Percentiles rank a stretch among this genome's conserved stretches.
phyloP scores from a whole-genome alignment of 192 early-diverging fungal species.

The Coemansia sp. region DNA sequence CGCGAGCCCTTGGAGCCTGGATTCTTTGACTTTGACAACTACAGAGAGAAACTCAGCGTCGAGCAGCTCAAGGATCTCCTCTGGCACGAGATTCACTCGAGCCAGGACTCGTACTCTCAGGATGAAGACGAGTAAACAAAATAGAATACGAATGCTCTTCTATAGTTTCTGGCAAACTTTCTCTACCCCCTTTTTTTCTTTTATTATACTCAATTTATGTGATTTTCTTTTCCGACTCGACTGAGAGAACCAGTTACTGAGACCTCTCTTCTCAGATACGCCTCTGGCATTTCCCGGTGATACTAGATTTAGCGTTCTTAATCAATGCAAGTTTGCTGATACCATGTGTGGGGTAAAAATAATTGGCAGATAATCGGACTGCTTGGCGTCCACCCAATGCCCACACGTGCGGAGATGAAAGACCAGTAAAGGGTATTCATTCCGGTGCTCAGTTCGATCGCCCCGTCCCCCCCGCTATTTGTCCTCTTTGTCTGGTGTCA shows the following conservation, averaged over 20 bases:
- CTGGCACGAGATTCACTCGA: slow-evolving; percentile 47
- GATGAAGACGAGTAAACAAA: slow-evolving; percentile 17
- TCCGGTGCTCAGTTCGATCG: neutral
- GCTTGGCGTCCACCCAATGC: neutral
- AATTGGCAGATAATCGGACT: neutral
- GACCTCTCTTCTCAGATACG: neutral
- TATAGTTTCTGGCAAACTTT: neutral
- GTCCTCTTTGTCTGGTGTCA: neutral
- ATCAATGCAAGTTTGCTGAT: neutral
- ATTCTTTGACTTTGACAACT: slow-evolving; percentile 87
- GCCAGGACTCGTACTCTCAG: slow-evolving; percentile 27
- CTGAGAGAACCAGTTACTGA: neutral
- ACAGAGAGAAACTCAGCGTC: slow-evolving; percentile 76
- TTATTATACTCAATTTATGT: neutral
- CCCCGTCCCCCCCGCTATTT: too few species aligned
- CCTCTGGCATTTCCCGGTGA: neutral
- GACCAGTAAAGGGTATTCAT: neutral
- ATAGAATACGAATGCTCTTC: slow-evolving; percentile 21
- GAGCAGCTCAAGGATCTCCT: slow-evolving; percentile 71
- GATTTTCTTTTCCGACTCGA: neutral
- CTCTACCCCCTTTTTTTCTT: slow-evolving; percentile 9
- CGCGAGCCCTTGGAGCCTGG: slow-evolving; percentile 70
- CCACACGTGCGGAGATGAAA: neutral
- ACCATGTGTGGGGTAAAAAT: neutral
- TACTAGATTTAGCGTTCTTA: neutral